Conservation (phyloP, 1,139 yeast species). For the Meyerozyma athensensis region DNA sequence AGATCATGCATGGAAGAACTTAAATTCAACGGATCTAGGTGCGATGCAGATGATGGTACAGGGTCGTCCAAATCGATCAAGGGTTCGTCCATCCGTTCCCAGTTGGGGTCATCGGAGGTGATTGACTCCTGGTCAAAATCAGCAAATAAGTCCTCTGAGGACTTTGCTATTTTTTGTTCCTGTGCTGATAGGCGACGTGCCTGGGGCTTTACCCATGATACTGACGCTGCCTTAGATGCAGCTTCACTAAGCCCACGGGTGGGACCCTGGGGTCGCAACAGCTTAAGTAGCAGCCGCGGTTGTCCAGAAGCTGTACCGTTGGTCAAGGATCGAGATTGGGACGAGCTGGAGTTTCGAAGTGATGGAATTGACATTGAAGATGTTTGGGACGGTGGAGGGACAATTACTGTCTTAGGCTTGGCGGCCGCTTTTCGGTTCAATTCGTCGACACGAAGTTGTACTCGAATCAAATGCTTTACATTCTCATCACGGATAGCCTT, state of each 20-base stretch:
- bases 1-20: slow-evolving; percentile 18
- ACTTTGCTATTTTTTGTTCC: slow-evolving; percentile 12
- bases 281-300: slow-evolving; percentile 2
- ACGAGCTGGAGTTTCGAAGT: slow-evolving; percentile 16
- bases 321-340: slow-evolving; percentile 12
- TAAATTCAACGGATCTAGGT: slow-evolving; percentile 3
- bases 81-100: slow-evolving; percentile 27
- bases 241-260: slow-evolving; percentile 17
- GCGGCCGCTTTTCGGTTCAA: slow-evolving; percentile 16
- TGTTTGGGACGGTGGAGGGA: slow-evolving; percentile 3
- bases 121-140: slow-evolving; percentile 45
- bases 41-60: slow-evolving; percentile 2
- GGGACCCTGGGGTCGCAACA: slow-evolving; percentile 6
- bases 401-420: not conserved
- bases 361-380: slow-evolving; percentile 23
- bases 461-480: slow-evolving; percentile 42
- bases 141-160: slow-evolving; percentile 27
- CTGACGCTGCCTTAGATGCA: slow-evolving; percentile 45
- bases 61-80: slow-evolving; percentile 33
- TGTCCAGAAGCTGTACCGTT: slow-evolving; percentile 4
- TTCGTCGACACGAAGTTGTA: slow-evolving; percentile 40
- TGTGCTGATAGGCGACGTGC: not conserved
- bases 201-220: slow-evolving; percentile 35
- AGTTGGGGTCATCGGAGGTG: slow-evolving; percentile 20
- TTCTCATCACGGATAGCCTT: slow-evolving; percentile 49